Evolutionary conservation across 805 yeast species (phyloP), one percentile per base, ranked within the genome.

Genomic region (Wickerhamiella musiphila): DNA sequence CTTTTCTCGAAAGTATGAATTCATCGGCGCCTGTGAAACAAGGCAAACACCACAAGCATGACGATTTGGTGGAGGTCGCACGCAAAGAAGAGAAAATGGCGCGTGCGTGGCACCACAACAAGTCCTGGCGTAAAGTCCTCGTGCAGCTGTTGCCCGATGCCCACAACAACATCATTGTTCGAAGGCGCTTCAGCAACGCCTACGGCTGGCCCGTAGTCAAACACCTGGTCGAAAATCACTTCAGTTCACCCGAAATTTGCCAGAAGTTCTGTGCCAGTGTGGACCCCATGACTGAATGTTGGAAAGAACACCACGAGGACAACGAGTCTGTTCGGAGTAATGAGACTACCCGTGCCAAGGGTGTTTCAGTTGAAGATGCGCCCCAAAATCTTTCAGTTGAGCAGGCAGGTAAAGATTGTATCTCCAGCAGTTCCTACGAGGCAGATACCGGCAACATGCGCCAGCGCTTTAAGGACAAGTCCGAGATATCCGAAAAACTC

Each of bases 171-270:
- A 83, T 90, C 18, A 64, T 81, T 18, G 96, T 86, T 1, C 61
- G 98, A 40, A 63, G 98, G 42, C 58, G 79, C 39, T 90, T 79
- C 59, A 75, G 92, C 5, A 86, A 86, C 54, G 90, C 94, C 0
- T 84, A 76, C 54, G 98, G 98, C 2, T 82, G 94, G 90, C 81
- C 78, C 1, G 93, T 82, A 0, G 63, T 86, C n/a, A 76, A 74
- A 27, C 94, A 86, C 52, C 46, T 84, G 42, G 78, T 77, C 1
- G 60, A 66, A 11, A 66, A 68, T 34, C 84, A 77, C 54, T 78
- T 78, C 51, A 27, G 36, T 17, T n/a, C n/a, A n/a, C n/a, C n/a
- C n/a, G n/a, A n/a, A n/a, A n/a, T n/a, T 9, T 15, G 18, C 35
- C 42, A 3, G 30, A 30, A 4, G 14, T 26, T 9, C 4, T n/a